Evolutionary conservation across 2,329 filamentous ascomycete species (phyloP).

Genomic region (Alternaria alternata): DNA sequence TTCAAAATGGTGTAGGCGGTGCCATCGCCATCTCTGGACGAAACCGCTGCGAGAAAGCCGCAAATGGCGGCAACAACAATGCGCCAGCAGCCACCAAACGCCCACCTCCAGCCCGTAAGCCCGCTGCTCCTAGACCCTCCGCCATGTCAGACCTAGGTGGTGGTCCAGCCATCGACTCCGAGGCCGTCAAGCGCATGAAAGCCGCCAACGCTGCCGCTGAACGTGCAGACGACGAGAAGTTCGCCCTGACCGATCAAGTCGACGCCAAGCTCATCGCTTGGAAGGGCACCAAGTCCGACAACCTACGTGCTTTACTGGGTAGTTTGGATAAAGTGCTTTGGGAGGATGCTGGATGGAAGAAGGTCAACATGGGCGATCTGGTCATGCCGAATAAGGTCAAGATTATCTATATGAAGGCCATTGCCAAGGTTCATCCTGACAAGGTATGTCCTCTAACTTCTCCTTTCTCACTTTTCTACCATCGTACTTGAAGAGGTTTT

Average conservation of each 20-base stretch:
- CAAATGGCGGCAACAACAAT: constrained; percentile 52
- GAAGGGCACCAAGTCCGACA: constrained; percentile 92
- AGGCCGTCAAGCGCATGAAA: constrained; percentile 82
- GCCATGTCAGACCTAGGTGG: constrained; percentile 54
- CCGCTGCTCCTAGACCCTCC: constrained; percentile 47
- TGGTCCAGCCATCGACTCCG: constrained; percentile 62
- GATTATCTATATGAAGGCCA: constrained; percentile 98
- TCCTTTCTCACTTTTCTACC: background rate
- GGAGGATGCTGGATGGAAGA: constrained; percentile 95
- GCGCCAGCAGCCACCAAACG: constrained; percentile 30
- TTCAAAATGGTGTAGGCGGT: constrained; percentile 87
- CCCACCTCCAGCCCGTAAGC: constrained; percentile 37
- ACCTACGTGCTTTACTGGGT: constrained; percentile 84
- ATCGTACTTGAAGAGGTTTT: background rate
- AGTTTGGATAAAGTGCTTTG: constrained; percentile 90
- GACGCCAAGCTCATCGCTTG: constrained; percentile 80
- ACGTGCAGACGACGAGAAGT: constrained; percentile 88
- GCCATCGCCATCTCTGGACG: constrained; percentile 83
- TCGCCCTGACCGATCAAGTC: constrained; percentile 84
- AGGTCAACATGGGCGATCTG: constrained; percentile 91
- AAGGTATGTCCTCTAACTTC: constrained; percentile 70
- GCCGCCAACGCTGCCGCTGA: constrained; percentile 87
- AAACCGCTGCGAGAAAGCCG: constrained; percentile 86
- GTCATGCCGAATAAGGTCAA: constrained; percentile 96
- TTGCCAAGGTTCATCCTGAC: constrained; percentile 97